Conservation (phyloP, 805 yeast species). For the Pichia deserticola region DNA sequence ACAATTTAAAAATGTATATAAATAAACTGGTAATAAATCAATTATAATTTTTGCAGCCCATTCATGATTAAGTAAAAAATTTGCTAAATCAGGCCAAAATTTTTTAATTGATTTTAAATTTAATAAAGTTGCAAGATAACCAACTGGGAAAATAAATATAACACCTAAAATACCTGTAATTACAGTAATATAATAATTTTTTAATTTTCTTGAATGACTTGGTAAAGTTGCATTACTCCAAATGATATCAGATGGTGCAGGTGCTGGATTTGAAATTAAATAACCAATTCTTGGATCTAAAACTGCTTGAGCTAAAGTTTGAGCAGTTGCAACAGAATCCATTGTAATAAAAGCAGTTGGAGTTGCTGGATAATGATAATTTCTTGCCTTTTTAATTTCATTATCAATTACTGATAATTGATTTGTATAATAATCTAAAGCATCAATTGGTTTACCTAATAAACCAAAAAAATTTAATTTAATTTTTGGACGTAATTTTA, state of each 20-base stretch:
- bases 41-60: constrained; percentile 79
- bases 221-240: constrained; percentile 89
- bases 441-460: constrained; percentile 67
- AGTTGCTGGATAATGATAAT: constrained; percentile 67
- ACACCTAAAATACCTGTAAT: constrained; percentile 64
- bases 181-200: constrained; percentile 57
- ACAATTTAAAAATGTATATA: constrained; percentile 78
- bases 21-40: constrained; percentile 83
- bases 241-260: constrained; percentile 91
- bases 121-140: constrained; percentile 75
- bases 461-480: constrained; percentile 54
- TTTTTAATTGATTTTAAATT: constrained; percentile 70
- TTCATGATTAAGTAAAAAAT: constrained; percentile 50
- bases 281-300: constrained; percentile 83
- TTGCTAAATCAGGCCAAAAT: constrained; percentile 79
- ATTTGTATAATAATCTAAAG: constrained; percentile 68
- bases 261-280: constrained; percentile 77
- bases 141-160: constrained; percentile 73
- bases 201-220: constrained; percentile 58
- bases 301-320: constrained; percentile 93
- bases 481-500: constrained; percentile 51
- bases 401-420: constrained; percentile 63
- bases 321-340: constrained; percentile 94
- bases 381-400: constrained; percentile 58
- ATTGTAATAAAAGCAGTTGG: constrained; percentile 91